Conservation (phyloP, 495 filamentous ascomycete genomes). For the Podospora fimiseda region DNA sequence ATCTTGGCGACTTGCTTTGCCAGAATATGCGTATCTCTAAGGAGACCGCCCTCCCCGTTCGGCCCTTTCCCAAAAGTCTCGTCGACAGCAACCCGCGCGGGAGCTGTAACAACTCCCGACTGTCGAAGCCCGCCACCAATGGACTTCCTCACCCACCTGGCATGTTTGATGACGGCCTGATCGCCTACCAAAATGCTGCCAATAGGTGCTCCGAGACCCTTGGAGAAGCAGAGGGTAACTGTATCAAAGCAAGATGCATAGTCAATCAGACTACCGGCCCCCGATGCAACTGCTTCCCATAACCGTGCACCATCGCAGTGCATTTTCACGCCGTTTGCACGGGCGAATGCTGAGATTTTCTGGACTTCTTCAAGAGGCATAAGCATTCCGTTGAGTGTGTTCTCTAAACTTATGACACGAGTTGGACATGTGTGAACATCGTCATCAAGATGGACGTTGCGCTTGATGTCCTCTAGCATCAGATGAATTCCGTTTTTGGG, state of each 20-base stretch:
- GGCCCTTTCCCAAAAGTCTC: slow-evolving; percentile 62
- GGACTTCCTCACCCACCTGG: slow-evolving; percentile 73
- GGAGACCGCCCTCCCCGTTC: slow-evolving; percentile 56
- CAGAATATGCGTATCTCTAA: slow-evolving; percentile 54
- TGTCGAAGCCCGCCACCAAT: slow-evolving; percentile 81
- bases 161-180: slow-evolving; percentile 58
- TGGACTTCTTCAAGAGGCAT: slow-evolving; percentile 66
- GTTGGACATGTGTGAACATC: slow-evolving; percentile 63
- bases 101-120: slow-evolving; percentile 54
- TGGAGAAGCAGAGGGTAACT: slow-evolving; percentile 77
- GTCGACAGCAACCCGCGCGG: slow-evolving; percentile 54
- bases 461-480: slow-evolving; percentile 66
- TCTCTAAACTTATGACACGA: slow-evolving; percentile 74
- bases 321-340: slow-evolving; percentile 57
- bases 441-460: slow-evolving; percentile 42
- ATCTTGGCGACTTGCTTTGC: slow-evolving; percentile 58
- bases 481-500: slow-evolving; percentile 65
- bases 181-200: slow-evolving; percentile 72
- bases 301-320: slow-evolving; percentile 83
- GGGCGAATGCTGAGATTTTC: slow-evolving; percentile 64
- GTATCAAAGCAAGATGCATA: slow-evolving; percentile 72
- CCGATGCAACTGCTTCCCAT: slow-evolving; percentile 66
- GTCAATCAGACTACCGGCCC: slow-evolving; percentile 56
- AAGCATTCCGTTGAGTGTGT: slow-evolving; percentile 72
- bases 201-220: slow-evolving; percentile 83